Evolutionary conservation across 2,329 filamentous ascomycete genomes (phyloP).

Genomic region (Phyllosticta citrichinensis): DNA sequence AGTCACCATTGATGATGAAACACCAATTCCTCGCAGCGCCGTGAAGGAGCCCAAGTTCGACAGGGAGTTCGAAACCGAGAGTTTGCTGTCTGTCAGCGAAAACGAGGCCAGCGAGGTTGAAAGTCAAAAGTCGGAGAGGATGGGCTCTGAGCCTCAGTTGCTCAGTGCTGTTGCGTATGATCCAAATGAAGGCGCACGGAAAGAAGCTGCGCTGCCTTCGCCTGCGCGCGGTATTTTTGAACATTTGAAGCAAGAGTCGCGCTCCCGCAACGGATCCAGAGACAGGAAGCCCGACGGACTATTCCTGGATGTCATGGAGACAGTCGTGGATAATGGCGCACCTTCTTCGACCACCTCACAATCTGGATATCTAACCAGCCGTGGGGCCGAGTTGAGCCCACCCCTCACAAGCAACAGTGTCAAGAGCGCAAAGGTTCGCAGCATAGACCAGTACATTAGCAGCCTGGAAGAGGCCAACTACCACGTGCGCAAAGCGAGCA

Average conservation of each 20-base stretch:
- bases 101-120: neutral
- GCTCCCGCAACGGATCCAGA: slow-evolving; percentile 59
- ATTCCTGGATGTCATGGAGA: slow-evolving; percentile 36
- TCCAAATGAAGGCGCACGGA: slow-evolving; percentile 16
- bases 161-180: slow-evolving; percentile 28
- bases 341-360: slow-evolving; percentile 19
- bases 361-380: slow-evolving; percentile 2
- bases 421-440: slow-evolving; percentile 50
- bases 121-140: neutral
- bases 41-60: slow-evolving; percentile 7
- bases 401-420: slow-evolving; percentile 38
- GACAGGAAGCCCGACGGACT: slow-evolving; percentile 71
- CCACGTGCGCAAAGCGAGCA: slow-evolving; percentile 33
- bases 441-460: slow-evolving; percentile 75
- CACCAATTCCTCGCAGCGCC: neutral
- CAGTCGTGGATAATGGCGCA: slow-evolving; percentile 23
- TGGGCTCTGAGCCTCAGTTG: slow-evolving; percentile 17
- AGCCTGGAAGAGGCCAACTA: slow-evolving; percentile 70
- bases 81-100: neutral
- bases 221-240: slow-evolving; percentile 56
- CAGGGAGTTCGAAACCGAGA: neutral
- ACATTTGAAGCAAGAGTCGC: slow-evolving; percentile 48
- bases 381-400: slow-evolving; percentile 44
- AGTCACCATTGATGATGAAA: neutral
- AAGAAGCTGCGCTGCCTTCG: slow-evolving; percentile 52